Conservation (phyloP, 352 stramenopile genomes). For the Phytophthora meadii region DNA sequence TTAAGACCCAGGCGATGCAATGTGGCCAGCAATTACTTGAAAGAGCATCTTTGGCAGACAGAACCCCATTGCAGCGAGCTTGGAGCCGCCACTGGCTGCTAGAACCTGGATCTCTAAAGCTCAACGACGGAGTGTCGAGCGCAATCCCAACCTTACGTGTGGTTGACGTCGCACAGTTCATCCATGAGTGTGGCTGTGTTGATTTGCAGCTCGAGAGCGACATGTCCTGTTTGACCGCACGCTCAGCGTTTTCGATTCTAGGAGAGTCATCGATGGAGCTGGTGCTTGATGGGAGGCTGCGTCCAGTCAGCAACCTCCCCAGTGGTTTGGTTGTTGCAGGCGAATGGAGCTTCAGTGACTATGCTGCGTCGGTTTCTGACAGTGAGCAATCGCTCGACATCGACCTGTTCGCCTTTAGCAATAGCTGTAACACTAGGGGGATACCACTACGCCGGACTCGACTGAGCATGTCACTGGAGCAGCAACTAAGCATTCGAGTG, state of each 20-base stretch:
- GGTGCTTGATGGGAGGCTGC: conserved; percentile 1
- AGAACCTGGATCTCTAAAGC: conserved; percentile 11
- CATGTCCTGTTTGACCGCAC: conserved; percentile 12
- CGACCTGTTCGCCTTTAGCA: conserved; percentile 3
- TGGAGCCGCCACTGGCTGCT: conserved; percentile 27
- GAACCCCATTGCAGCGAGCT: neutral
- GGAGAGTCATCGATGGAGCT: conserved; percentile 13
- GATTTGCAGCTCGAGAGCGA: conserved; percentile 12
- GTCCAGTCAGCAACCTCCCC: conserved; percentile 2
- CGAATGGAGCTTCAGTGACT: conserved; percentile 4
- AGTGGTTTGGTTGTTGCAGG: neutral
- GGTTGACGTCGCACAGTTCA: neutral
- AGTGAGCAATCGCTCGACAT: neutral
- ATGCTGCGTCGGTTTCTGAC: conserved; percentile 5
- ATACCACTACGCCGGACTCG: neutral
- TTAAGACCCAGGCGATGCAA: conserved; percentile 7
- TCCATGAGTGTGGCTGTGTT: conserved; percentile 18
- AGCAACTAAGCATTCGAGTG: neutral
- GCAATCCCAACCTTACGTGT: neutral
- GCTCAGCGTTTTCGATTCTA: conserved; percentile 11
- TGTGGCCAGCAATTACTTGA: neutral
- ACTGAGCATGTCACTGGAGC: neutral
- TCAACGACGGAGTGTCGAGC: neutral
- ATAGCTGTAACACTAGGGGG: neutral
- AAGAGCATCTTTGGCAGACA: neutral